Base-by-base conservation (phyloP, 1,284 basidiomycete species). In the Sporisorium reilianum region DNA sequence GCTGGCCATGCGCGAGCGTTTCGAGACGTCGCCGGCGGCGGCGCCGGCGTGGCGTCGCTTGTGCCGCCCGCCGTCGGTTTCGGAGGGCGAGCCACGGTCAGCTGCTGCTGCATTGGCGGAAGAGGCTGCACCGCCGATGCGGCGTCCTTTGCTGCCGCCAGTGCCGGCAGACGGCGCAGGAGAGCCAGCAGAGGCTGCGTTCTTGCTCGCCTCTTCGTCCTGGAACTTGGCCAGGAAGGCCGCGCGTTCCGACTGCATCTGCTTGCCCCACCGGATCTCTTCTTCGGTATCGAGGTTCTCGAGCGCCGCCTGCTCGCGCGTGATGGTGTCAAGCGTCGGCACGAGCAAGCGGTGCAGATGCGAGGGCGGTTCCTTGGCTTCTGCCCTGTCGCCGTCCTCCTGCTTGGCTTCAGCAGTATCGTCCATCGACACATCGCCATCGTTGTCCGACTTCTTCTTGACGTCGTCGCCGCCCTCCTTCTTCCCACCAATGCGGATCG, bases 281-380 rank as follows among this genome's bases (percentile, higher is more conserved):
- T 84, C 81, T n/a, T 75, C 73, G 1, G 80, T 73, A 40, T 84
- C 81, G 9, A 70, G 52, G 44, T 84, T 83, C 63, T 84, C 82
- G n/a, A 40, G 42, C 8, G 71, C 68, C 26, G 74, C 72, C 26
- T 75, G 64, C 22, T 77, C 78, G 7, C 25, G 41, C 0, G 64
- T 26, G 42, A 79, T 71, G 0, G 44, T 51, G 8, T 66, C 22
- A 16, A 83, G 48, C 4, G 62, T 59, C 2, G 82, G 82, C 11
- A 78, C 67, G 18, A 80, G 59, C 38, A 79, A 38, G 4, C 81
- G 73, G 30, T 82, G 64, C 8, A 67, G 64, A 45, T 78, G 73
- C 16, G 65, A 62, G 5, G 72, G 61, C 16, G 75, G 78, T 50
- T 78, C 64, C 30, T 75, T 65, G 12, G 34, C 49, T 2, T 26